These are phyloP conservation scores for Melocanna baccifera DNA, from an alignment of 176 grass and related monocot species.

Conservation along the genomic window DNA sequence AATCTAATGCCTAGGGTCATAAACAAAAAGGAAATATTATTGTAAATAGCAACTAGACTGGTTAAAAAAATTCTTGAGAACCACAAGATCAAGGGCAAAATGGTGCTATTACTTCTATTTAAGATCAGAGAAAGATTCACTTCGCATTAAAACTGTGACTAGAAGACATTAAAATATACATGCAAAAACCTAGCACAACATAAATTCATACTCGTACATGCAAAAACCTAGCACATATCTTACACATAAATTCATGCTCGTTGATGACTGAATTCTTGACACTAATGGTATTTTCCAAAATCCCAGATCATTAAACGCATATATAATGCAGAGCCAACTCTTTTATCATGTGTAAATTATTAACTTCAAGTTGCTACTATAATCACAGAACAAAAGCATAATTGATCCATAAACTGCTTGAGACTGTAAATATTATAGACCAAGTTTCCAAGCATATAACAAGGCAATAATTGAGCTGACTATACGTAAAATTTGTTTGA, in stretches of 20 bases:
- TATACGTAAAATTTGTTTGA: conserved; percentile 7
- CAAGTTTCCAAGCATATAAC: background rate
- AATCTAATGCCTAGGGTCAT: conserved; percentile 69
- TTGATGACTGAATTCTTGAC: background rate
- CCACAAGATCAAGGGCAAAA: background rate
- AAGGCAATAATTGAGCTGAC: background rate
- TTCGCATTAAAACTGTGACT: background rate
- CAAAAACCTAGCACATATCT: background rate
- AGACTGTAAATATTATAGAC: background rate
- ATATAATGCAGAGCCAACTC: background rate
- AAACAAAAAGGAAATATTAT: conserved; percentile 16
- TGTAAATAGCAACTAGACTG: conserved; percentile 6
- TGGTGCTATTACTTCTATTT: background rate
- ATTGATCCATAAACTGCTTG: background rate
- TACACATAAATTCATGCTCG: background rate
- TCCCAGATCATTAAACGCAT: background rate
- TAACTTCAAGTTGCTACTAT: conserved; percentile 2
- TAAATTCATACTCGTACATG: background rate
- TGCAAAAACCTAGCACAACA: background rate
- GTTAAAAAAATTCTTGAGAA: background rate
- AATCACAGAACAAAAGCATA: background rate
- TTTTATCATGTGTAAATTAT: conserved; percentile 4
- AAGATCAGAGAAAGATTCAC: background rate
- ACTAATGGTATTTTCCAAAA: conserved; percentile 25
- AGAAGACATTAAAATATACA: background rate